Conservation (phyloP, 768 basidiomycete genomes). For the Rhodocollybia butyracea region DNA sequence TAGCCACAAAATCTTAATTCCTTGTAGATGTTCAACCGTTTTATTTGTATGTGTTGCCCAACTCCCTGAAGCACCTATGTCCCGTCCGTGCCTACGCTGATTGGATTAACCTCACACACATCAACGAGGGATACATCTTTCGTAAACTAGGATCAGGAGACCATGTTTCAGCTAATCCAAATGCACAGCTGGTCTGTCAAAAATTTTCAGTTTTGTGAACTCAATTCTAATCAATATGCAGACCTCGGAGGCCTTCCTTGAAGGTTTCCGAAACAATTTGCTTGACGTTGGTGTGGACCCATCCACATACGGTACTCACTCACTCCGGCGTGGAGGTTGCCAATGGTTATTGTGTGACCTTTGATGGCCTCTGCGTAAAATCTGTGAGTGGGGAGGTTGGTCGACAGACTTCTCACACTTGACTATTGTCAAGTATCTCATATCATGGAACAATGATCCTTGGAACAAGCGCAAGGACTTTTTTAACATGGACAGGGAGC, state of each 20-base stretch:
- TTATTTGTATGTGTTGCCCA: constrained; percentile 18
- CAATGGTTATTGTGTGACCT: too few species aligned
- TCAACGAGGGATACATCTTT: constrained; percentile 30
- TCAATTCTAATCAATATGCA: constrained; percentile 9
- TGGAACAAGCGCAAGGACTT: too few species aligned
- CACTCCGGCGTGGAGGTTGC: too few species aligned
- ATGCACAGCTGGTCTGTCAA: constrained; percentile 21
- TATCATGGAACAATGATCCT: too few species aligned
- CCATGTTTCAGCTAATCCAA: constrained; percentile 16
- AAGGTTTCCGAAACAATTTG: constrained; percentile 37
- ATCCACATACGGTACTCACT: constrained; percentile 35
- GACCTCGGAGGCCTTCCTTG: constrained; percentile 34
- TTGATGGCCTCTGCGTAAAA: too few species aligned
- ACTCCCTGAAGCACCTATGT: too few species aligned
- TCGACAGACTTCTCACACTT: too few species aligned
- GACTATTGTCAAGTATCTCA: too few species aligned
- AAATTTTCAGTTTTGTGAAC: background rate
- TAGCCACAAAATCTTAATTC: constrained; percentile 19
- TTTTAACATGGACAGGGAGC: too few species aligned
- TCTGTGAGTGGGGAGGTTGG: too few species aligned
- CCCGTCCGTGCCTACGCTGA: constrained; percentile 27
- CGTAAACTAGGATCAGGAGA: constrained; percentile 25
- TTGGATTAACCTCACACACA: constrained; percentile 21
- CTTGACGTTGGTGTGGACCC: constrained; percentile 36
- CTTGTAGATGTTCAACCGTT: constrained; percentile 28